Conservation (phyloP, 331 rosid genomes). For the Erythrophleum ivorense region DNA sequence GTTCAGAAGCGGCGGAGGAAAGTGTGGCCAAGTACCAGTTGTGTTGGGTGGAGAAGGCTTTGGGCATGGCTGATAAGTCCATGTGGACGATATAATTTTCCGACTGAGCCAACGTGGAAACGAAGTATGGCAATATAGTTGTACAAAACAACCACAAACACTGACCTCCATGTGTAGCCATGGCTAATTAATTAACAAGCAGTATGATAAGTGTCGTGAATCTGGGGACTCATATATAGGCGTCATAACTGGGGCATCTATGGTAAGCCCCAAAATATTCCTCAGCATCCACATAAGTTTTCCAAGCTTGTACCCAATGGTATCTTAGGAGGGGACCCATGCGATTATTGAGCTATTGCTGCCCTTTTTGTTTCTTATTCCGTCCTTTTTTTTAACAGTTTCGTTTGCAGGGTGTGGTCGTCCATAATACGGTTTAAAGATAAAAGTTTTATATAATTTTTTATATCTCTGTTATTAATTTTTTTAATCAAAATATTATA, state of each 20-base stretch:
- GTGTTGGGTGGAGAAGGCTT: constrained; percentile 58
- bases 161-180: constrained; percentile 38
- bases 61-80: constrained; percentile 77
- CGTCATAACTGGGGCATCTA: not conserved
- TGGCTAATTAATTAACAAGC: not conserved
- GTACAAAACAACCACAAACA: constrained; percentile 34
- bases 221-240: not conserved
- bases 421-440: no score
- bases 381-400: no score
- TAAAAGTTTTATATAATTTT: no score
- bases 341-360: no score
- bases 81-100: constrained; percentile 74
- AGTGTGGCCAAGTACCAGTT: constrained; percentile 65
- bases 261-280: no score
- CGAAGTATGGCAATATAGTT: not conserved
- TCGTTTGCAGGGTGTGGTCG: no score
- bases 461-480: no score
- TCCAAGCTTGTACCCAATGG: no score
- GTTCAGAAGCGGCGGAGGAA: constrained; percentile 22
- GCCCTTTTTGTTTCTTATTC: no score
- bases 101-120: constrained; percentile 38
- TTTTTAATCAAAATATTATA: no score
- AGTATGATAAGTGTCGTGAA: not conserved
- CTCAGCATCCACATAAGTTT: no score
- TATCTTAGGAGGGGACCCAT: no score